Conservation (phyloP, 2,329 filamentous ascomycete genomes). For the Fusarium paranaense region DNA sequence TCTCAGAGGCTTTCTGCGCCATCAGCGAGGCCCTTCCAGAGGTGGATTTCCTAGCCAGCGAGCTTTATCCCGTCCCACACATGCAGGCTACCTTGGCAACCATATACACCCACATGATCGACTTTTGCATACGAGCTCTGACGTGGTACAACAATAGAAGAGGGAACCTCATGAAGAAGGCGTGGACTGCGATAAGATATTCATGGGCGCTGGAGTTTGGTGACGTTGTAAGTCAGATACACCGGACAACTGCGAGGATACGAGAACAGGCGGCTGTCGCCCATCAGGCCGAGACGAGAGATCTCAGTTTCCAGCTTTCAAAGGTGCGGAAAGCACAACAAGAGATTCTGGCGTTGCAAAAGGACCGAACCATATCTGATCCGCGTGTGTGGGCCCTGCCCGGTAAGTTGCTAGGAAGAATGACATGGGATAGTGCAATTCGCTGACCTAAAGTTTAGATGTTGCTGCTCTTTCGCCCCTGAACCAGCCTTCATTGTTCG, state of each 20-base stretch:
- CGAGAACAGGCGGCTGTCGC: conserved; percentile 14
- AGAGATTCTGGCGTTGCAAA: neutral
- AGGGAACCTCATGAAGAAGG: conserved; percentile 2
- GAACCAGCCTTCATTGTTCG: neutral
- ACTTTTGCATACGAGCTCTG: conserved; percentile 19
- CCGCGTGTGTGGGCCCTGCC: too few relatives aligned
- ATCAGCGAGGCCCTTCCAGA: conserved; percentile 13
- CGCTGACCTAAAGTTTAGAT: neutral
- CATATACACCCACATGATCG: conserved; percentile 21
- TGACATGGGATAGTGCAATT: too few relatives aligned
- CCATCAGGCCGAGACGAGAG: conserved; percentile 23
- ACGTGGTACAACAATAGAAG: conserved; percentile 11
- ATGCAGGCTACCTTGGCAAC: conserved; percentile 15
- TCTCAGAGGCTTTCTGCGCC: neutral
- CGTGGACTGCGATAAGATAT: conserved; percentile 7
- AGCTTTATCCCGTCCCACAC: conserved; percentile 18
- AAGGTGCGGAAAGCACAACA: too few relatives aligned
- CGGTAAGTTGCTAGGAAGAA: too few relatives aligned
- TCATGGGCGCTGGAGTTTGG: conserved; percentile 19
- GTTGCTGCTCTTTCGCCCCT: neutral
- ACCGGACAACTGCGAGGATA: conserved; percentile 1
- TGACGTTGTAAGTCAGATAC: conserved; percentile 17
- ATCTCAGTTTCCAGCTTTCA: too few relatives aligned
- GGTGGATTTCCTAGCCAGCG: conserved; percentile 15
- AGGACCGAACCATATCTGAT: neutral